phyloP scores from a whole-genome alignment of 176 grass and related monocot genomes.

The Elaeis guineensis region DNA sequence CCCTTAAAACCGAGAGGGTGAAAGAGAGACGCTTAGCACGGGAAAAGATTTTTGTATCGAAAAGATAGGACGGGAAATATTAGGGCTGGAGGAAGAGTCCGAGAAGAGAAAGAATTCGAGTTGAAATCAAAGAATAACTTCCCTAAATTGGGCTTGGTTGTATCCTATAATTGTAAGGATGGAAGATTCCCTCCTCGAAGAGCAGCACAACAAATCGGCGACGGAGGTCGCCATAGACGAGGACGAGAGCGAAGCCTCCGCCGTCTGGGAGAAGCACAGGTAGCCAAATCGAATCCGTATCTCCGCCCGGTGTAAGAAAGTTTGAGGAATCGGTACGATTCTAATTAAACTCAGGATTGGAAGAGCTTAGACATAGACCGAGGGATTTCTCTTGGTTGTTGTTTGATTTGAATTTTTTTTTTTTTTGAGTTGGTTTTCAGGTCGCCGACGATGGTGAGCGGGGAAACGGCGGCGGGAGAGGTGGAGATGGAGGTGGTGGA shows the following conservation, averaged over 20 bases:
- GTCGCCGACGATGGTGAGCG: not conserved
- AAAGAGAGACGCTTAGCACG: too few species aligned
- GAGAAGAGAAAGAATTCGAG: not conserved
- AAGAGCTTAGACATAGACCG: too few species aligned
- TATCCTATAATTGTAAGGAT: too few species aligned
- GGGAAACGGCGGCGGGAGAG: slow-evolving; percentile 13
- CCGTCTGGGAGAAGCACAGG: slow-evolving; percentile 18
- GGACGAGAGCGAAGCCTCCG: not conserved
- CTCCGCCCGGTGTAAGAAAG: not conserved
- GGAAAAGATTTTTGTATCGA: too few species aligned
- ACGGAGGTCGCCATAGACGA: slow-evolving; percentile 8
- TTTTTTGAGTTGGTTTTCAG: too few species aligned
- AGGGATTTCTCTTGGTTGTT: too few species aligned
- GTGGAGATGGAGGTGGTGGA: slow-evolving; percentile 14
- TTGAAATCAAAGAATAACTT: not conserved
- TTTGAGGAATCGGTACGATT: too few species aligned
- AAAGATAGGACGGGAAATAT: too few species aligned
- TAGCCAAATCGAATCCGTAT: not conserved
- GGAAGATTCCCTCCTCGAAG: too few species aligned
- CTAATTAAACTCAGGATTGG: too few species aligned
- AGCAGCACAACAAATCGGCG: not conserved
- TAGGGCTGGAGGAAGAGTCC: not conserved
- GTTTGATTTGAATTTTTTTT: too few species aligned
- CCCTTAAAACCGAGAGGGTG: not conserved
- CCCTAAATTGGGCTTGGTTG: too few species aligned